Evolutionary conservation across 192 early-diverging fungal species (phyloP).

Genomic region (Funneliformis geosporum): DNA sequence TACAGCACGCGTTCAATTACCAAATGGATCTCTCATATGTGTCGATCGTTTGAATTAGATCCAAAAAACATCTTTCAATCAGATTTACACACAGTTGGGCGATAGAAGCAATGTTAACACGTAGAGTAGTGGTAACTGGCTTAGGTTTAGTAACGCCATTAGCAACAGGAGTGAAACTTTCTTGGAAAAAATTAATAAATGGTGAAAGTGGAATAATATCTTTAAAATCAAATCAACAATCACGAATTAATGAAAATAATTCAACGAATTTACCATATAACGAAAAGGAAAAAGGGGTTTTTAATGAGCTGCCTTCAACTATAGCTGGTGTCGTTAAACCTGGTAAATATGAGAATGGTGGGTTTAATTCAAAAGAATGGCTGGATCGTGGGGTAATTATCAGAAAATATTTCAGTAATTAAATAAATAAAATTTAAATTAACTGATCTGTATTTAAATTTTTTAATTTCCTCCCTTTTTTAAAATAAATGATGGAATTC

Average conservation of each 20-base stretch:
- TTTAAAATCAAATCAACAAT: conserved; percentile 38
- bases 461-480: no score
- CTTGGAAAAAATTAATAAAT: conserved; percentile 74
- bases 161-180: conserved; percentile 67
- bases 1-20: no score
- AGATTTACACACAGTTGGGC: no score
- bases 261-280: conserved; percentile 12
- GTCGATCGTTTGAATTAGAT: no score
- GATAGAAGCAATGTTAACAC: conserved; percentile 18
- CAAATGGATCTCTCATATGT: no score
- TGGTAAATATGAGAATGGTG: conserved; percentile 53
- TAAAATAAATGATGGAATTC: background rate
- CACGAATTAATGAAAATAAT: background rate
- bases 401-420: background rate
- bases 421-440: background rate
- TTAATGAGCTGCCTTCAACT: conserved; percentile 70
- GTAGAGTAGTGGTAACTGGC: conserved; percentile 94
- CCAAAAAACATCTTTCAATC: no score
- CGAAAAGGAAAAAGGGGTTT: conserved; percentile 43
- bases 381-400: conserved; percentile 66
- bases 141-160: conserved; percentile 92
- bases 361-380: conserved; percentile 75
- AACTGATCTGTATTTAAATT: no score
- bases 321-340: conserved; percentile 72
- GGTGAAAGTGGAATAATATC: conserved; percentile 78